Base-by-base conservation (phyloP, 228 moss, liverwort and hornwort species). In the Sphagnum fallax region DNA sequence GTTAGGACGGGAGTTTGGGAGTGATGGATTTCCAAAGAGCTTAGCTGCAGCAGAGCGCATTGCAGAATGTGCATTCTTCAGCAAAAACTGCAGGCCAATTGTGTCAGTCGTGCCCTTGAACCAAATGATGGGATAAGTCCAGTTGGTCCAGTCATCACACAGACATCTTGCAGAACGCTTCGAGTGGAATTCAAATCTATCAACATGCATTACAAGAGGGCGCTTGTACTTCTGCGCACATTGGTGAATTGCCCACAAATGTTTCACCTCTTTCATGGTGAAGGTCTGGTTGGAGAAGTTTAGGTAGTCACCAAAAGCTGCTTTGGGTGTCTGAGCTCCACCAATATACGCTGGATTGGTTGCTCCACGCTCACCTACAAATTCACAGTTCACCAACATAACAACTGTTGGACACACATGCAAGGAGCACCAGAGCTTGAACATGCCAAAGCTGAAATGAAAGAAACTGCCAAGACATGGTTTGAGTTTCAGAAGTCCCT, bases 141-240 rank as follows among this genome's bases (percentile, higher is more conserved):
- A 82, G 16, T 61, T 70, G 13, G 89, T 85, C 92, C 92, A 92
- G 7, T 92, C 92, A 60, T 89, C 89, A 48, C 92, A 92, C 50
- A 76, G 76, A 79, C 77, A 80, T 47, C 84, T 74, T 32, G 32
- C 32, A 8, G 82, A 82, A 13, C 66, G 59, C 1, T 57, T 32
- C 51, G 81, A 81, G 0, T 71, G 69, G 52, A 50, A 75, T 67
- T 73, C 71, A 5, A 89, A 71, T 0, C 58, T 62, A 62, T 92
- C 90, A 49, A 16, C 72, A 64, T 85, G 75, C 8, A 92, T 72
- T 6, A 80, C 18, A 6, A 92, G 86, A 6, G 83, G 72, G 48
- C 92, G 87, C 18, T 79, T 75, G 66, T 78, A 79, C 73, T 72
- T 77, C 5, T 75, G 75, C n/a, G 72, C 72, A 53, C 92, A 92